Evolutionary conservation across 208 protist genomes (phyloP).

Genomic region (Leishmania gerbilli): DNA sequence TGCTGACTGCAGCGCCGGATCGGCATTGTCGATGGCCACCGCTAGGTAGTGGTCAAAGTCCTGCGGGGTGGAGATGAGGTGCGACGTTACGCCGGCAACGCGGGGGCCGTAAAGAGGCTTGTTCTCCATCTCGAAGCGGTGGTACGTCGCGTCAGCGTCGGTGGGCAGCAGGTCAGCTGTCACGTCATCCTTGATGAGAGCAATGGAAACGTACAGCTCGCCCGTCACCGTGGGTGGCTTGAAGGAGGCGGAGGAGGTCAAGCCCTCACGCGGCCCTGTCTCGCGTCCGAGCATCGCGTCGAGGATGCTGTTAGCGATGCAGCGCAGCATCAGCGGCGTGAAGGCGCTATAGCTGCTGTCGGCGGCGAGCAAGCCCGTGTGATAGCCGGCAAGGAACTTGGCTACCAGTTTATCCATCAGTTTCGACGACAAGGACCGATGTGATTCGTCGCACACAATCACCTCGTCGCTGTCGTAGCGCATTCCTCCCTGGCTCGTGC

Average conservation of each 20-base stretch:
- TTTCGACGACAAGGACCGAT: conserved; percentile 45
- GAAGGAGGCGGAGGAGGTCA: conserved; percentile 9
- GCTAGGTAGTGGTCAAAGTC: conserved; percentile 72
- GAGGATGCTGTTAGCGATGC: conserved; percentile 61
- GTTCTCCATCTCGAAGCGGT: conserved; percentile 68
- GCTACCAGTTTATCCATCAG: conserved; percentile 59
- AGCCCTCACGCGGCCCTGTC: conserved; percentile 5
- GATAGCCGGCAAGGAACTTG: conserved; percentile 60
- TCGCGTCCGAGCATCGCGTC: conserved; percentile 30
- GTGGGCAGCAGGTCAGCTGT: conserved; percentile 67
- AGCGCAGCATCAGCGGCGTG: conserved; percentile 69
- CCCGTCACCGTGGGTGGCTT: conserved; percentile 32
- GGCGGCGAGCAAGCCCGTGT: conserved; percentile 63
- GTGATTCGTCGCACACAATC: conserved; percentile 46
- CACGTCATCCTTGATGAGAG: conserved; percentile 75
- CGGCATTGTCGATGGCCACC: conserved; percentile 69
- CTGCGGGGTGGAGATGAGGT: conserved; percentile 49
- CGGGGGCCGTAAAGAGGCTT: conserved; percentile 55
- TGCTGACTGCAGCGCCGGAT: conserved; percentile 59
- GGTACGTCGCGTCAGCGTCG: conserved; percentile 49
- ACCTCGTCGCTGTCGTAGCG: conserved; percentile 78
- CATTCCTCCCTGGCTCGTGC: conserved; percentile 45
- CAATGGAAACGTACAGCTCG: conserved; percentile 75
- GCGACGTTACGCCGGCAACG: conserved; percentile 49
- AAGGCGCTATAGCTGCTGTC: conserved; percentile 78